A percentile compares a stretch with the other conserved stretches of the same genome.
phyloP scores from a whole-genome alignment of 768 basidiomycete genomes.

The Dioszegia crocea region DNA sequence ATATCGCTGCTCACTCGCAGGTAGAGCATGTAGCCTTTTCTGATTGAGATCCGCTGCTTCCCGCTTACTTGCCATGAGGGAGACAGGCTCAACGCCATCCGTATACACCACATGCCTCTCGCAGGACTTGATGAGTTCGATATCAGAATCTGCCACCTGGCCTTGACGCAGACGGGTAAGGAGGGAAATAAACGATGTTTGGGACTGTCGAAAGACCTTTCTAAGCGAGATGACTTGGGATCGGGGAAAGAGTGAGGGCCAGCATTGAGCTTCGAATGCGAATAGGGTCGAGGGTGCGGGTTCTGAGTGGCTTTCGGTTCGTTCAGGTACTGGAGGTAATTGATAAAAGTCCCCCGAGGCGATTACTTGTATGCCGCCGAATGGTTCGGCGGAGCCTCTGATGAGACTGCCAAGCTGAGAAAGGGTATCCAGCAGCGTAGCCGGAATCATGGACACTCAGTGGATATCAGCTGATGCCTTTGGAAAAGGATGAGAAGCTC shows the following conservation, averaged over 20 bases:
- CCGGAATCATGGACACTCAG: conserved; percentile 50
- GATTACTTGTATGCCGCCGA: conserved; percentile 50
- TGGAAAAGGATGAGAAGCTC: conserved; percentile 8
- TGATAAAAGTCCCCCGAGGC: conserved; percentile 53
- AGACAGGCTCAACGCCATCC: conserved; percentile 41
- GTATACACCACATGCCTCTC: conserved; percentile 26
- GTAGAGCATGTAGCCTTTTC: conserved; percentile 21
- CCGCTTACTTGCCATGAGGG: conserved; percentile 29
- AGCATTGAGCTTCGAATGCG: conserved; percentile 48
- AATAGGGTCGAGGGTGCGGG: conserved; percentile 20
- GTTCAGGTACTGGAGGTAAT: conserved; percentile 50
- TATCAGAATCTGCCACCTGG: conserved; percentile 18
- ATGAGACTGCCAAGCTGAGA: conserved; percentile 44
- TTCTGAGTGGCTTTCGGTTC: not conserved
- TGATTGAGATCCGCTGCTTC: conserved; percentile 33
- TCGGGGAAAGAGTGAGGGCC: conserved; percentile 33
- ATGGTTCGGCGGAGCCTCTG: conserved; percentile 32
- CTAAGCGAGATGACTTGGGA: conserved; percentile 36
- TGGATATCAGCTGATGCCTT: not conserved
- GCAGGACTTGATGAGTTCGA: conserved; percentile 21
- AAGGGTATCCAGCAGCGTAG: conserved; percentile 49
- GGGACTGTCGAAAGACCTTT: conserved; percentile 47
- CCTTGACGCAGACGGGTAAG: conserved; percentile 48
- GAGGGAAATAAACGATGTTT: conserved; percentile 41
- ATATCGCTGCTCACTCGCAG: conserved; percentile 12